Conservation (phyloP, 2,329 filamentous ascomycete genomes). For the Sporothrix mexicana region DNA sequence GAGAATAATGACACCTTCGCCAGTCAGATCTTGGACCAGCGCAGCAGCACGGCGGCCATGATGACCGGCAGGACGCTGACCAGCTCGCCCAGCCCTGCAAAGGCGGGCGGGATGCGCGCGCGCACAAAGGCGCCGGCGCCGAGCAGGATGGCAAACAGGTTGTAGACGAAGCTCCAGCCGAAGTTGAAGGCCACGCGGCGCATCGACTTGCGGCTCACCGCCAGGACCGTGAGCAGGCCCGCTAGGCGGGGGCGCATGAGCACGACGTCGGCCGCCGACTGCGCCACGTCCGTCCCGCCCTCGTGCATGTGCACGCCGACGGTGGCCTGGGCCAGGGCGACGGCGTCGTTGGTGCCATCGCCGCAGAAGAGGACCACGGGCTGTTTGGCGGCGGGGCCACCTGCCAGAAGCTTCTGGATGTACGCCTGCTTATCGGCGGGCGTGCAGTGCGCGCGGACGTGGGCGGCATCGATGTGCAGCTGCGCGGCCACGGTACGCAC, state of each 20-base stretch:
- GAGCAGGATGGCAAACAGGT: constrained; percentile 69
- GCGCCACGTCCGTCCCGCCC: constrained; percentile 66
- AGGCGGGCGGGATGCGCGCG: constrained; percentile 61
- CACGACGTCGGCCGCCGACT: constrained; percentile 71
- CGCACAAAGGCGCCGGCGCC: constrained; percentile 65
- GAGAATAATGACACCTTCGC: no score
- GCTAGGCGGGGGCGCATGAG: constrained; percentile 63
- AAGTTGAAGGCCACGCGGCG: constrained; percentile 71
- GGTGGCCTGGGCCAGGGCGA: constrained; percentile 71
- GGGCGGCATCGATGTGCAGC: constrained; percentile 49
- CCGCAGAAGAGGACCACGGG: constrained; percentile 70
- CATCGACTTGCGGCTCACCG: constrained; percentile 54
- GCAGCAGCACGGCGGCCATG: neutral
- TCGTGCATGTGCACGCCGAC: constrained; percentile 72
- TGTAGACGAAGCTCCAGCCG: constrained; percentile 72
- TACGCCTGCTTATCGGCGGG: constrained; percentile 56
- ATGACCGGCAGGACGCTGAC: constrained; percentile 77
- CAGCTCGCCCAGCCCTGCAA: constrained; percentile 73
- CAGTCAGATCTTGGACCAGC: no score
- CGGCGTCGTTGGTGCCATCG: constrained; percentile 80
- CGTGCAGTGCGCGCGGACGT: constrained; percentile 51
- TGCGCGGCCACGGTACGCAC: constrained; percentile 50
- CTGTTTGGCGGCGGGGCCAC: constrained; percentile 11
- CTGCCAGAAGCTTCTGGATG: constrained; percentile 49
- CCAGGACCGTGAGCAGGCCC: constrained; percentile 64